Conservation (phyloP, 2,329 filamentous ascomycete species). For the Fusarium tricinctum region DNA sequence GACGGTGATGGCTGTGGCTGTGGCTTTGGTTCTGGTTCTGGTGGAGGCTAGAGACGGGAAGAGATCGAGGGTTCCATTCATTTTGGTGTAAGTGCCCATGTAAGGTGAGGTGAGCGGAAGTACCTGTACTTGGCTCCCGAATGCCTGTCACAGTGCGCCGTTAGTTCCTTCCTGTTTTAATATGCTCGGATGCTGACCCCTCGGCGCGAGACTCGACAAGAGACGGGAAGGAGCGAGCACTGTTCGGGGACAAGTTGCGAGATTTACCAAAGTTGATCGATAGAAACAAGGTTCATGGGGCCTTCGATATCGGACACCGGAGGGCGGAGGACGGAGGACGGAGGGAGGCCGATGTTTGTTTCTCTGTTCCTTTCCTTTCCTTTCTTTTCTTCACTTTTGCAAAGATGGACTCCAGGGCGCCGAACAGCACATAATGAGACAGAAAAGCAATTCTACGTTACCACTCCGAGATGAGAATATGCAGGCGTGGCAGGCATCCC, state of each 20-base stretch:
- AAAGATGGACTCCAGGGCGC: not conserved
- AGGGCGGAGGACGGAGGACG: not conserved
- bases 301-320: not conserved
- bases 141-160: constrained; percentile 45
- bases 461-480: constrained; percentile 9
- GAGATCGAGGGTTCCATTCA: constrained; percentile 43
- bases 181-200: constrained; percentile 25
- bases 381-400: too few species aligned
- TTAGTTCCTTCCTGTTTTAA: constrained; percentile 29
- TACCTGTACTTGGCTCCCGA: constrained; percentile 41
- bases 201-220: constrained; percentile 30
- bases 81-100: constrained; percentile 23
- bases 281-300: constrained; percentile 9
- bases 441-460: constrained; percentile 14
- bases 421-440: not conserved
- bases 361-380: not conserved
- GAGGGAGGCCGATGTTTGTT: constrained; percentile 2
- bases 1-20: constrained; percentile 8
- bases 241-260: constrained; percentile 44
- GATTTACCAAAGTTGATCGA: constrained; percentile 22
- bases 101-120: constrained; percentile 25
- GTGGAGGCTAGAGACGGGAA: constrained; percentile 38
- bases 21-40: not conserved
- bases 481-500: constrained; percentile 23
- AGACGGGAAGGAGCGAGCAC: constrained; percentile 19